Evolutionary conservation across 495 filamentous ascomycete genomes (phyloP), one percentile per base, ranked within the genome.

Genomic region (Xylaria scruposa): DNA sequence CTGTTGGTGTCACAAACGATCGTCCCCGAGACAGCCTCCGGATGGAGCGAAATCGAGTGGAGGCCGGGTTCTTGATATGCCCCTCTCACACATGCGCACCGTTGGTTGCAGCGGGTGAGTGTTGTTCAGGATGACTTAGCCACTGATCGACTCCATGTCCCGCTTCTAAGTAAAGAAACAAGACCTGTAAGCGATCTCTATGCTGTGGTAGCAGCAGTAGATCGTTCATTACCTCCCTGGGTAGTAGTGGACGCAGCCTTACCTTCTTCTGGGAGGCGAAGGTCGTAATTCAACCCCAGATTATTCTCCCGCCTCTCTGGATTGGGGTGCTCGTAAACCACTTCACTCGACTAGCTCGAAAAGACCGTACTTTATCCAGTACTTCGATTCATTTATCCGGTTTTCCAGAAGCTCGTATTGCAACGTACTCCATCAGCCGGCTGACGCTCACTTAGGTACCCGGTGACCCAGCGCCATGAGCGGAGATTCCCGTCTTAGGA

Each of bases 201-300:
- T 49, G 38, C 58, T 26, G 58, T 71, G 33, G 68, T 70, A 54
- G 69, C 60, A 71, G 58, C 58, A 66, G 69, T 64, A 70, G 68
- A 65, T 70, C 49, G 60, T 59, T 66, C 69, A 66, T 54, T 54
- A 42, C 60, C 61, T 71, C 60, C 51, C 69, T 47, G 47, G 59
- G 69, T 71, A 65, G 69, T 40, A 71, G 46, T 33, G 69, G 73
- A 77, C 75, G 76, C 77, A 79, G 77, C 77, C 77, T 76, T 79
- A 79, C 56, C 59, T 29, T 68, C 59, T 29, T 68, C 53, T 60
- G 6, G 60, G 75, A 74, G 75, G 75, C 67, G 71, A 62, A 75
- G 71, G 70, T 58, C 49, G 70, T 72, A 72, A 12, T 59, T 54
- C 70, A 67, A 72, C 70, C 70, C 70, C 70, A 72, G 70, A 68